A percentile compares a stretch with the other conserved stretches of the same genome.
These are phyloP conservation scores for Trypanosoma avium DNA, from an alignment of 208 protist species.

Conservation along the genomic window DNA sequence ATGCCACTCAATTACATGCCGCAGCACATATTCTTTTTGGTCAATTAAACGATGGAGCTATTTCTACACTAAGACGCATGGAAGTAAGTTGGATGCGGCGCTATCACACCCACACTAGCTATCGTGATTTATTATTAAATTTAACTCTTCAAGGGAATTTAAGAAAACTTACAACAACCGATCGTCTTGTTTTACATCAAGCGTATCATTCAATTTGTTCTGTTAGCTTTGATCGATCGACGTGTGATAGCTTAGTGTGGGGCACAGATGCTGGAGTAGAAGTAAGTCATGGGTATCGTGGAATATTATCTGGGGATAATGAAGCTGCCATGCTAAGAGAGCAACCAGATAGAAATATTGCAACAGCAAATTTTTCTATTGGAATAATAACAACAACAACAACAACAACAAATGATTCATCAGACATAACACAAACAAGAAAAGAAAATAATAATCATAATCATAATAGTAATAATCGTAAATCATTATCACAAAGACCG, in stretches of 20 bases:
- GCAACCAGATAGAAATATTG: constrained; percentile 60
- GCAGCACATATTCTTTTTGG: constrained; percentile 19
- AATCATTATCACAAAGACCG: constrained; percentile 36
- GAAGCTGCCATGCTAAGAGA: constrained; percentile 52
- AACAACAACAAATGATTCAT: constrained; percentile 5
- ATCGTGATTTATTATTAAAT: constrained; percentile 57
- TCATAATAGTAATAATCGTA: neutral
- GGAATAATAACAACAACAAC: neutral
- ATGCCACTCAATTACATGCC: constrained; percentile 18
- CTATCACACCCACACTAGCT: constrained; percentile 64
- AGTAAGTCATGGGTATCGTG: constrained; percentile 69
- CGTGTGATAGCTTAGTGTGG: constrained; percentile 80
- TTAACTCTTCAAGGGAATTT: constrained; percentile 29
- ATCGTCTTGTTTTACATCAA: constrained; percentile 74
- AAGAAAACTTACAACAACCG: constrained; percentile 25
- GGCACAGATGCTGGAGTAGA: constrained; percentile 56
- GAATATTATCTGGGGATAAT: constrained; percentile 79
- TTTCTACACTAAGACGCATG: constrained; percentile 25
- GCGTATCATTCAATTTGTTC: constrained; percentile 45
- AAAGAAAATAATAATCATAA: neutral
- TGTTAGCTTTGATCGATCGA: constrained; percentile 71
- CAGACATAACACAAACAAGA: neutral
- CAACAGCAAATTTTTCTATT: constrained; percentile 49
- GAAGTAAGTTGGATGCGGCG: constrained; percentile 70
- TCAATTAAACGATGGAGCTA: constrained; percentile 16